phyloP scores from a whole-genome alignment of 2,329 filamentous ascomycete genomes.

The Dactylellina parvicollis region DNA sequence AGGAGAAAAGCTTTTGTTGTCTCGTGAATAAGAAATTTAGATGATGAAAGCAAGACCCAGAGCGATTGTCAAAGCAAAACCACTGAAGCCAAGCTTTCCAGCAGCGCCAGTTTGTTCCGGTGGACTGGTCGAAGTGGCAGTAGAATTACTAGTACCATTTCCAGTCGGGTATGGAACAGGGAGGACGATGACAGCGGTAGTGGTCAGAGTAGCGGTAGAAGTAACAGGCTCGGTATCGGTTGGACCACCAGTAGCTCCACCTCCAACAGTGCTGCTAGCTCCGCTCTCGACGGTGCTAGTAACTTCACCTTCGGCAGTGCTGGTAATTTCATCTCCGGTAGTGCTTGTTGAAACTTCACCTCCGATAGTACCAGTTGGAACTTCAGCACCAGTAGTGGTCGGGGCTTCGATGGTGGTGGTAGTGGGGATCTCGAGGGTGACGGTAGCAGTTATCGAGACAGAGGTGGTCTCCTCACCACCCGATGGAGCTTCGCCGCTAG shows the following conservation, averaged over 20 bases:
- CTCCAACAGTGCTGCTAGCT: background rate
- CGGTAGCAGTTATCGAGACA: background rate
- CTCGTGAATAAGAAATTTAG: conserved; percentile 17
- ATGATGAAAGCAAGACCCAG: conserved; percentile 48
- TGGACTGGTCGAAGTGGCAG: conserved; percentile 11
- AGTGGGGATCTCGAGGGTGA: conserved; percentile 10
- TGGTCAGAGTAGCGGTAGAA: conserved; percentile 23
- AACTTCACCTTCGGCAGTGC: background rate
- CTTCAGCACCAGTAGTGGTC: background rate
- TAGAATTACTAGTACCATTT: conserved; percentile 36
- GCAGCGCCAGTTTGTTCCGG: conserved; percentile 47
- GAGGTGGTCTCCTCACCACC: conserved; percentile 5
- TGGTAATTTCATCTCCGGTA: background rate
- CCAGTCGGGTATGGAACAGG: conserved; percentile 17
- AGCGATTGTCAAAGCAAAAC: conserved; percentile 45
- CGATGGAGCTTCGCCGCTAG: conserved; percentile 9
- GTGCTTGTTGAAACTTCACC: background rate
- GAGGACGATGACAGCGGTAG: conserved; percentile 33
- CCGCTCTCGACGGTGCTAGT: background rate
- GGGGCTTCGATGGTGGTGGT: background rate
- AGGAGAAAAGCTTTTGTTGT: background rate
- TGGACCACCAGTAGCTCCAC: background rate
- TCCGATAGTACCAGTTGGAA: background rate
- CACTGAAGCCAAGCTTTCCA: conserved; percentile 41
- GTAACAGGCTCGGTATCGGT: background rate